Base-by-base conservation (phyloP, 306 rosid species). In the Aeschynomene evenia region DNA sequence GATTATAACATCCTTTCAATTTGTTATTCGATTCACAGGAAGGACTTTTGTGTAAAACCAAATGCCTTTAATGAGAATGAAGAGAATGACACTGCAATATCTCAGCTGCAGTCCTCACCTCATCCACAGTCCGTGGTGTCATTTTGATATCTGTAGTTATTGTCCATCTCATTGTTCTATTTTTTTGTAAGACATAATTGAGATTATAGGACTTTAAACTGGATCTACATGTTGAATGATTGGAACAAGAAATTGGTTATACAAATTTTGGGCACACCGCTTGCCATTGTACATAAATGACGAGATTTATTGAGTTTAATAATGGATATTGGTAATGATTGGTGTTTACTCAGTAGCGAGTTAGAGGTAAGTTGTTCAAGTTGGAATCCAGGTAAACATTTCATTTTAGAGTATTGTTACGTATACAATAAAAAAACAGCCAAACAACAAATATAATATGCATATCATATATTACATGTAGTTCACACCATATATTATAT, bases 71-170 rank as follows among this genome's bases (percentile, higher is more conserved):
- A 89, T 66, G 96, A 86, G 80, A 77, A 68, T 10, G 97, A 88
- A 57, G 96, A 90, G 75, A 80, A 68, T 58, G 96, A 92, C 67
- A 85, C 96, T 52, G 96, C 96, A 13, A 36, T 80, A 10, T 92
- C 91, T 50, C 89, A 82, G 77, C 37, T 88, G 73, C 89, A 88
- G 62, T 34, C 92, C 57, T 86, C 92, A 54, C 60, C 82, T 45
- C 96, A 83, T 63, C 79, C 88, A 19, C 88, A 84, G 51, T 78
- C 91, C 0, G 87, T 86, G 74, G 91, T 85, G 45, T 85, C 96
- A 12, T 92, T 67, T 78, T 92, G 89, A 82, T 68, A 55, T 74
- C 50, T 23, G 29, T 29, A 15, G 18, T 1, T 11, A 16, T 40
- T 56, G 42, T 63, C 15, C 45, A 29, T 70, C 70, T 37, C 57